These are phyloP conservation scores for Rubroboletus pulcherrimus DNA, from an alignment of 768 basidiomycete genomes.

Conservation along the genomic window DNA sequence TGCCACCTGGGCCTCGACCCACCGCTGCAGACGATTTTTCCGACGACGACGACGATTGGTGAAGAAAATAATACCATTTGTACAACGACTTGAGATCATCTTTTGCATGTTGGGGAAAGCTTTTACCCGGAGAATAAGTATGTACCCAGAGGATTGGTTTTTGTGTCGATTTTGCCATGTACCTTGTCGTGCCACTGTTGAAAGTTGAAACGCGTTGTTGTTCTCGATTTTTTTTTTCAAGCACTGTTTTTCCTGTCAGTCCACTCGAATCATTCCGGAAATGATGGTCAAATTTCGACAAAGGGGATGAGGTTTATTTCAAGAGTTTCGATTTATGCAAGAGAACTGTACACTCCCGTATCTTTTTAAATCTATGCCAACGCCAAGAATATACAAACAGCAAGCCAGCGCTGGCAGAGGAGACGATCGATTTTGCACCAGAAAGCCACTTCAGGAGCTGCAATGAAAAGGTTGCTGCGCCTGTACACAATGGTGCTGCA, in stretches of 20 bases:
- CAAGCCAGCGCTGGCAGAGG: slow-evolving; percentile 6
- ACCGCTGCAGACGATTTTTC: slow-evolving; percentile 22
- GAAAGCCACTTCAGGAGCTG: slow-evolving; percentile 33
- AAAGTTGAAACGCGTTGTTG: neutral
- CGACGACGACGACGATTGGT: slow-evolving; percentile 31
- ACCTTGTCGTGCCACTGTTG: neutral
- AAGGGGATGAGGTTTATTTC: neutral
- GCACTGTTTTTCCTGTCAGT: neutral
- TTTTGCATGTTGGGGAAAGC: neutral
- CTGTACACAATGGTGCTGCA: slow-evolving; percentile 32
- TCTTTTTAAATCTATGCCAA: slow-evolving; percentile 2
- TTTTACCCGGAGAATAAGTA: too few species aligned
- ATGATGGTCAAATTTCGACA: neutral
- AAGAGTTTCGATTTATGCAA: neutral
- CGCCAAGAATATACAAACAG: neutral
- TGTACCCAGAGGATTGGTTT: neutral
- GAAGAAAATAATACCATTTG: neutral
- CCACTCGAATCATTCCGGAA: too few species aligned
- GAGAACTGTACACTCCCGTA: slow-evolving; percentile 13
- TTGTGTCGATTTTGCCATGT: neutral
- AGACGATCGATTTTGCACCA: slow-evolving; percentile 24
- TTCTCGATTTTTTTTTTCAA: neutral
- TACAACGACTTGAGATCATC: neutral
- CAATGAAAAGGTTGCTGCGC: slow-evolving; percentile 26
- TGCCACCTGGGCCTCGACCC: slow-evolving; percentile 4